A percentile compares a stretch with the other conserved stretches of the same genome.
phyloP scores from a whole-genome alignment of 768 basidiomycete species.

The Kwoniella mangroviensis region DNA sequence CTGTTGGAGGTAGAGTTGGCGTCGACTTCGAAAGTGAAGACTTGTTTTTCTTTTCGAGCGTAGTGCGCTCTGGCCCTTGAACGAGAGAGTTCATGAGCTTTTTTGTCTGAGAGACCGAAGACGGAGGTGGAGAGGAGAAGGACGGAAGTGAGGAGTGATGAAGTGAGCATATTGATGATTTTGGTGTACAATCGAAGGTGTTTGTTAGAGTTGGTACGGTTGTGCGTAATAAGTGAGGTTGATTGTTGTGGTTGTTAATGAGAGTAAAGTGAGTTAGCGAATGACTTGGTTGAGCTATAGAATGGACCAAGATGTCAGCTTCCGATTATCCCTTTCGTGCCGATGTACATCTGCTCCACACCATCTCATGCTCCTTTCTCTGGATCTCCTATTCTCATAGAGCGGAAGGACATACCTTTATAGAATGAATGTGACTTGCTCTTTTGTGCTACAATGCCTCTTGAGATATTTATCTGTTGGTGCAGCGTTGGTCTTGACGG shows the following conservation, averaged over 20 bases:
- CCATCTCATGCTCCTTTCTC: not conserved
- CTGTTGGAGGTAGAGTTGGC: not conserved
- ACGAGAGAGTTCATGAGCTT: conserved; percentile 28
- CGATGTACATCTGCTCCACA: not conserved
- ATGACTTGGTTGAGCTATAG: conserved; percentile 10
- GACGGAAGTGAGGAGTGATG: conserved; percentile 17
- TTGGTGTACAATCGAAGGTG: not conserved
- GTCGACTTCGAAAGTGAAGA: not conserved
- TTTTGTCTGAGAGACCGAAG: conserved; percentile 31
- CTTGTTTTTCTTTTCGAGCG: conserved; percentile 12
- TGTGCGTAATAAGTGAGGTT: conserved; percentile 1
- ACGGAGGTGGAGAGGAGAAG: conserved; percentile 35
- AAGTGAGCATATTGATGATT: conserved; percentile 17
- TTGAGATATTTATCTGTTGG: not conserved
- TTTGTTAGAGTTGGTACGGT: not conserved
- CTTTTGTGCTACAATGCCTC: not conserved
- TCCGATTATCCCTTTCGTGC: too few relatives aligned
- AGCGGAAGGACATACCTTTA: not conserved
- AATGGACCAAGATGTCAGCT: not conserved
- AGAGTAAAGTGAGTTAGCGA: conserved; percentile 9
- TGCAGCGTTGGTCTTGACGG: not conserved
- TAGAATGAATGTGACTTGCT: not conserved
- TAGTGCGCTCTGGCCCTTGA: conserved; percentile 26
- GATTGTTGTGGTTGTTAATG: conserved; percentile 9
- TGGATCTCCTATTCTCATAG: conserved; percentile 1